These are phyloP conservation scores for Scalesia atractyloides DNA, from an alignment of 129 eudicot species.

Conservation along the genomic window DNA sequence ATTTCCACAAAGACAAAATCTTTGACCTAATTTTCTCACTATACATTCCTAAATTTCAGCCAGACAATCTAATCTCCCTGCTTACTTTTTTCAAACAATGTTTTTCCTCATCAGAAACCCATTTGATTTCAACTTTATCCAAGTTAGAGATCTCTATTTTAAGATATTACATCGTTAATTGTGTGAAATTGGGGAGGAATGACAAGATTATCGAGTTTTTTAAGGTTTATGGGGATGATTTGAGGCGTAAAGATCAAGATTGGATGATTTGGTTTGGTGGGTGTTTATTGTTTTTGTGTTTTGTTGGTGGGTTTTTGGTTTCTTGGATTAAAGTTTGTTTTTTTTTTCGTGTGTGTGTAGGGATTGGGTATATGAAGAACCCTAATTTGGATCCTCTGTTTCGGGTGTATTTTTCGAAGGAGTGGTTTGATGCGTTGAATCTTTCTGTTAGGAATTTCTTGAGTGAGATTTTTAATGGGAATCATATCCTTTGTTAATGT, in stretches of 20 bases:
- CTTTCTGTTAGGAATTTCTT: constrained; percentile 77
- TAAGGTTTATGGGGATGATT: constrained; percentile 56
- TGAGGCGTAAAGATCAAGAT: constrained; percentile 59
- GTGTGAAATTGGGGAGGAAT: constrained; percentile 56
- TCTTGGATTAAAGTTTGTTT: constrained; percentile 6
- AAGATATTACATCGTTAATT: constrained; percentile 64
- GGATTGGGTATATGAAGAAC: constrained; percentile 73
- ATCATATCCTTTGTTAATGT: constrained; percentile 78
- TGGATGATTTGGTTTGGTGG: constrained; percentile 95
- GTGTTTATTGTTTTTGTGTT: constrained; percentile 26
- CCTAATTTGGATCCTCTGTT: constrained; percentile 82
- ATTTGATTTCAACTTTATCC: constrained; percentile 45
- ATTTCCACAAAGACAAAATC: constrained; percentile 81
- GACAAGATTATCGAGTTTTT: constrained; percentile 75
- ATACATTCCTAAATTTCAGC: constrained; percentile 76
- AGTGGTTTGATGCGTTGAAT: constrained; percentile 76
- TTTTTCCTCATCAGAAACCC: constrained; percentile 63
- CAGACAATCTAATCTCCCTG: constrained; percentile 59
- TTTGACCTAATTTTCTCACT: constrained; percentile 77
- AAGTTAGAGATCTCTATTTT: constrained; percentile 70
- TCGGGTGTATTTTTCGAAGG: constrained; percentile 76
- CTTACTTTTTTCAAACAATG: constrained; percentile 69
- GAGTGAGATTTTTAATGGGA: constrained; percentile 74
- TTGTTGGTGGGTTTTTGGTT: not conserved
- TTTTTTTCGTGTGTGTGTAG: constrained; percentile 42